phyloP scores from a whole-genome alignment of 2,329 filamentous ascomycete genomes.

The Biscogniauxia marginata region DNA sequence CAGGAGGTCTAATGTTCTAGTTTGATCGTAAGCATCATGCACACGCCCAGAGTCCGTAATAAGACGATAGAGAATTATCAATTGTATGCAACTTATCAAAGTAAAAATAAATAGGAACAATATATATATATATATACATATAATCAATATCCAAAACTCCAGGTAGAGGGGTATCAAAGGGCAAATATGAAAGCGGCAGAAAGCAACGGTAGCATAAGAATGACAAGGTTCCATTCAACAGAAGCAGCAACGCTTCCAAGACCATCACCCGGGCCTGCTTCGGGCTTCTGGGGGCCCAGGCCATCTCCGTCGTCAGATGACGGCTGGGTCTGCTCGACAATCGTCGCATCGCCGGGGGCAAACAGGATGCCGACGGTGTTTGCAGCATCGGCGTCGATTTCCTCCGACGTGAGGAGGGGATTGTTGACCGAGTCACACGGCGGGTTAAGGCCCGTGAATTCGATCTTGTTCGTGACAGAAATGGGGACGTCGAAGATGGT shows the following conservation, averaged over 20 bases:
- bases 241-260: conserved; percentile 33
- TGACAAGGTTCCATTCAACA: conserved; percentile 33
- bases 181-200: conserved; percentile 26
- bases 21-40: too few relatives aligned
- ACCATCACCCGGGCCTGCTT: conserved; percentile 33
- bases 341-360: conserved; percentile 49
- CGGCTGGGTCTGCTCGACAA: conserved; percentile 37
- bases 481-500: conserved; percentile 72
- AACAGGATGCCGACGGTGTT: conserved; percentile 48
- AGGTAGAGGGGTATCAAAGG: conserved; percentile 12
- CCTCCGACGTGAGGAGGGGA: conserved; percentile 45
- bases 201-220: conserved; percentile 34
- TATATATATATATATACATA: too few relatives aligned
- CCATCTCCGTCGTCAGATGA: conserved; percentile 33
- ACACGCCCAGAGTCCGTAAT: too few relatives aligned
- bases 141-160: too few relatives aligned
- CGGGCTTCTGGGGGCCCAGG: conserved; percentile 25
- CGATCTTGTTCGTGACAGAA: conserved; percentile 64
- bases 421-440: conserved; percentile 53
- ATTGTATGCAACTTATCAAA: too few relatives aligned
- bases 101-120: too few relatives aligned
- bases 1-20: too few relatives aligned
- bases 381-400: conserved; percentile 43
- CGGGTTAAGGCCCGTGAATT: conserved; percentile 39
- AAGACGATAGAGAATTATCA: too few relatives aligned